Conservation (phyloP, 75 land plant genomes). For the Cryptomeria japonica region DNA sequence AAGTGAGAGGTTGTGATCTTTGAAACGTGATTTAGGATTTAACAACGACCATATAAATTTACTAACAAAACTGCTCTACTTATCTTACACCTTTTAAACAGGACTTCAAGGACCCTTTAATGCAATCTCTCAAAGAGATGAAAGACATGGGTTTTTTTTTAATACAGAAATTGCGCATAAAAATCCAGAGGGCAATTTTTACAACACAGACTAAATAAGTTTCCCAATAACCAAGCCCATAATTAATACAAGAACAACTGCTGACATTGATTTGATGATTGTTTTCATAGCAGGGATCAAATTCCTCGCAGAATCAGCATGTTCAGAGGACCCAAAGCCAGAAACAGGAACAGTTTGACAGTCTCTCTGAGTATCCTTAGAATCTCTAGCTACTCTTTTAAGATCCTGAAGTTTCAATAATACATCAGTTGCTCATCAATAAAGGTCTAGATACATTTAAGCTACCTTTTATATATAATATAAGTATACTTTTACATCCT, state of each 20-base stretch:
- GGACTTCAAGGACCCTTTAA: background rate
- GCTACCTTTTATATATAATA: background rate
- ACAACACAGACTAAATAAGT: background rate
- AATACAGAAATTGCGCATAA: background rate
- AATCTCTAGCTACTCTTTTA: background rate
- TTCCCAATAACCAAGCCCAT: background rate
- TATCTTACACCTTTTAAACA: background rate
- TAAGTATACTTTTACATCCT: background rate
- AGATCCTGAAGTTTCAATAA: background rate
- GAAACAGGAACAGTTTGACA: background rate
- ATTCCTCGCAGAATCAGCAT: background rate
- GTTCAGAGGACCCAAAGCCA: background rate
- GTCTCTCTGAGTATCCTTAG: background rate
- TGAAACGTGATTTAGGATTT: background rate
- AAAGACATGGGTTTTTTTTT: background rate
- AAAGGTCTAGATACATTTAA: background rate
- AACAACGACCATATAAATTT: background rate
- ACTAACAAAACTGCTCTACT: background rate
- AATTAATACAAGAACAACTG: background rate
- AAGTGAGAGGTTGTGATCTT: background rate
- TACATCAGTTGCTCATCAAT: background rate
- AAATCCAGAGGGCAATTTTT: background rate
- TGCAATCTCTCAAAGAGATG: background rate
- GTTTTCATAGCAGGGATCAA: background rate
- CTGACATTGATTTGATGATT: background rate